Evolutionary conservation across 2,329 filamentous ascomycete genomes (phyloP), one percentile per base, ranked within the genome.

Genomic region (Fusarium sp.): DNA sequence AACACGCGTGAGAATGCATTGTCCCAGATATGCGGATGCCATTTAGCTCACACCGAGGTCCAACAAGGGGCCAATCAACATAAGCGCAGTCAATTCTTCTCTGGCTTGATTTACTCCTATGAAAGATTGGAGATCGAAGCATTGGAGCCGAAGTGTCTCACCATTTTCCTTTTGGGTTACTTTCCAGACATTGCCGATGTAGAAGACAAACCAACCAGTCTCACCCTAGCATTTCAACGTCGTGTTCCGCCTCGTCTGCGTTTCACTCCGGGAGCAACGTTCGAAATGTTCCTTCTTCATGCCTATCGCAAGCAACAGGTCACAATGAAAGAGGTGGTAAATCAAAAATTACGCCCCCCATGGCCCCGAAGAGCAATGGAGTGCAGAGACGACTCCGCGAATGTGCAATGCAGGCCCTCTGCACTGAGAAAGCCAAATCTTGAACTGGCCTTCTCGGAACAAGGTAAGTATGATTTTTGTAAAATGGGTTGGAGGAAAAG

Each of bases 351-450:
- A 54, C 83, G 80, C 81, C 81, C 78, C 80, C 82, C 79, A 85
- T 83, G 84, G 83, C 81, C 83, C 83, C 84, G 82, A 85, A 85
- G 82, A 82, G 82, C 83, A 85, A 84, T 85, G 79, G 80, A 85
- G 80, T 69, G 73, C 75, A 76, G 80, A 80, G 47, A 77, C 77
- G 79, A 83, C 83, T 79, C 84, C 84, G 81, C 84, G 45, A 80
- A 72, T 84, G 84, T 86, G 84, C 84, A 84, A 85, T 86, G 84
- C 83, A 86, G 84, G 83, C 80, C 79, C 81, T 78, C 82, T 80
- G 75, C 73, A 76, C 80, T 85, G 79, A 78, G 74, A 68, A 63
- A 74, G 74, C 76, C 79, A 71, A 79, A 79, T 84, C 82, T 77
- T 85, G 84, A 86, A 77, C 83, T 76, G 77, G 78, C 74, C 69